Evolutionary conservation across 2,329 filamentous ascomycete species (phyloP).

Genomic region (Pseudocercospora pini-densiflorae): DNA sequence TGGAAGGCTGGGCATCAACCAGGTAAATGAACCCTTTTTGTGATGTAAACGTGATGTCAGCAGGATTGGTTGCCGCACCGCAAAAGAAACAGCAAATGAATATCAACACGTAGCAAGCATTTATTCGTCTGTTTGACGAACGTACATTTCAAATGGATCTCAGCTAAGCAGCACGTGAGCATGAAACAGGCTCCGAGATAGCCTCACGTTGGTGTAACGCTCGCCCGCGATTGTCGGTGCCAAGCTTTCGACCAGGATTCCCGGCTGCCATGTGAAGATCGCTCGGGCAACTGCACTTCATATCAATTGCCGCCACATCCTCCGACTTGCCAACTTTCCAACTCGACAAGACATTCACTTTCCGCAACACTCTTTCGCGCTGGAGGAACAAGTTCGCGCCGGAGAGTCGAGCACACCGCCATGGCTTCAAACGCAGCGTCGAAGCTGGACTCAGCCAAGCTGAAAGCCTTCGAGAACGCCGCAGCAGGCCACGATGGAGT

Average conservation of each 20-base stretch:
- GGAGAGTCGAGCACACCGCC: background rate
- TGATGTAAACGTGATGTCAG: conserved; percentile 4
- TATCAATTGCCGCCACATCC: background rate
- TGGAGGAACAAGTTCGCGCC: background rate
- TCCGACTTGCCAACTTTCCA: background rate
- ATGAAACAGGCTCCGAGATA: background rate
- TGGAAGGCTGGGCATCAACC: too few species aligned
- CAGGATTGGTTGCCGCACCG: background rate
- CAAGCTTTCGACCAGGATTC: conserved; percentile 1
- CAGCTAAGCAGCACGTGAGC: background rate
- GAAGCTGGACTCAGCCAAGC: conserved; percentile 45
- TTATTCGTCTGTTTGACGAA: background rate
- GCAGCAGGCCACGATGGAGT: conserved; percentile 92
- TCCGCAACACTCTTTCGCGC: background rate
- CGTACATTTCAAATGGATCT: background rate
- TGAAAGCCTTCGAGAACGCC: conserved; percentile 73
- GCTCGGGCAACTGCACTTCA: conserved; percentile 4
- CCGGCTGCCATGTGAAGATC: conserved; percentile 4
- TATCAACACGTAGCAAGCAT: background rate
- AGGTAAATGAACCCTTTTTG: too few species aligned
- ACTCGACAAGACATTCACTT: background rate
- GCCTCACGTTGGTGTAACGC: background rate
- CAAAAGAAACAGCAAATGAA: background rate
- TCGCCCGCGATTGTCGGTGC: background rate
- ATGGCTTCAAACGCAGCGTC: conserved; percentile 11